Conservation (phyloP, 2,329 filamentous ascomycete genomes). For the Hypoxylon rubiginosum region DNA sequence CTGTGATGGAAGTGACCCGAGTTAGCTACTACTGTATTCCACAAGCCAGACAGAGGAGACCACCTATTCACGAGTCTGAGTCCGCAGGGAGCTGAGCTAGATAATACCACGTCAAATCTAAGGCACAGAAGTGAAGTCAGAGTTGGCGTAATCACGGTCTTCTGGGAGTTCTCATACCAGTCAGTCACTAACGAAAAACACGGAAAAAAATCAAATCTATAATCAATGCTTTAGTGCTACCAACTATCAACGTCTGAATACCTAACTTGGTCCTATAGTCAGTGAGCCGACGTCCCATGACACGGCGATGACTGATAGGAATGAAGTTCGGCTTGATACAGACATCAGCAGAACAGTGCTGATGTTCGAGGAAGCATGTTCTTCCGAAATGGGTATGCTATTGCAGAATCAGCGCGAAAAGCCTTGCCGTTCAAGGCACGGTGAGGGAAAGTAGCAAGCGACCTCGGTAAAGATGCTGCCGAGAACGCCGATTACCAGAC, state of each 20-base stretch:
- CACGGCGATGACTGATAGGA: conserved; percentile 19
- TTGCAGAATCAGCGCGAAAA: conserved; percentile 51
- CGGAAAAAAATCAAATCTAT: conserved; percentile 28
- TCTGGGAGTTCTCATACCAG: conserved; percentile 36
- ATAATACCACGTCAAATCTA: conserved; percentile 29
- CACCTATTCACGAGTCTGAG: conserved; percentile 7
- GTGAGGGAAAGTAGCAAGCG: conserved; percentile 39
- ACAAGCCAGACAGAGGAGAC: conserved; percentile 3
- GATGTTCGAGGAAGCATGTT: conserved; percentile 30
- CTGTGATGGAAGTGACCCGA: not conserved
- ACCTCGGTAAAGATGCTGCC: conserved; percentile 39
- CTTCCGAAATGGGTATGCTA: conserved; percentile 41
- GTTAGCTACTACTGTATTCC: conserved; percentile 13
- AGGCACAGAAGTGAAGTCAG: conserved; percentile 30
- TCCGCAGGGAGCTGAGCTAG: conserved; percentile 11
- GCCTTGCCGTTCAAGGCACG: conserved; percentile 42
- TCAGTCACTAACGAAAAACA: conserved; percentile 31
- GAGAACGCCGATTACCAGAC: conserved; percentile 44
- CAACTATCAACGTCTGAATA: conserved; percentile 42
- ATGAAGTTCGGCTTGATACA: conserved; percentile 23
- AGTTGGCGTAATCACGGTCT: conserved; percentile 32
- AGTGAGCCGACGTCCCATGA: conserved; percentile 24
- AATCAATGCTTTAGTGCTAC: conserved; percentile 42
- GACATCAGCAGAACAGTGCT: conserved; percentile 28
- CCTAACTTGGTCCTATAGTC: conserved; percentile 34